A percentile compares a stretch with the other conserved stretches of the same genome.
Conservation (phyloP, 768 basidiomycete species). For the Asterophora parasitica region DNA sequence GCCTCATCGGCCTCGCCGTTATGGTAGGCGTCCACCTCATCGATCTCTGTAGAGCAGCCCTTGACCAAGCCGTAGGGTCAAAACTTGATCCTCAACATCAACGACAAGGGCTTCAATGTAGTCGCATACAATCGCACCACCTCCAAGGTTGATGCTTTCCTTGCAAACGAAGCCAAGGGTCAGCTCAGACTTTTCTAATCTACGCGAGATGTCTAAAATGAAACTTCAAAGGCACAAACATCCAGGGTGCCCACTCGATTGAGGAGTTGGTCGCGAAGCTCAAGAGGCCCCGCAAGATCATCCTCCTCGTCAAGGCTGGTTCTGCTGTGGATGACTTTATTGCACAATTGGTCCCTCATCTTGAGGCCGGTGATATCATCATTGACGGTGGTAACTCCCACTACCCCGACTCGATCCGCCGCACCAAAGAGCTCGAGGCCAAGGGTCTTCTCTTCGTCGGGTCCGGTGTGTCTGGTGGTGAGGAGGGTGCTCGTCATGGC, state of each 20-base stretch:
- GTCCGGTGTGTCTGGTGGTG: constrained; percentile 98
- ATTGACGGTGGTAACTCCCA: constrained; percentile 99
- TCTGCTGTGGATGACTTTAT: constrained; percentile 96
- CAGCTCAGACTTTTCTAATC: constrained; percentile 20
- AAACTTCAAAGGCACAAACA: constrained; percentile 70
- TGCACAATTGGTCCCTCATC: constrained; percentile 76
- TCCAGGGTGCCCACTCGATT: constrained; percentile 92
- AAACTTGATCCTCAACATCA: constrained; percentile 98
- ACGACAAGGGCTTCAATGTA: constrained; percentile 98
- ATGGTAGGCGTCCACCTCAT: constrained; percentile 59
- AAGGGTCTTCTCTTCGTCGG: constrained; percentile 98
- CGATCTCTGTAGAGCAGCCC: constrained; percentile 15
- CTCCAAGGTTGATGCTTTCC: constrained; percentile 93
- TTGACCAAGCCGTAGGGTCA: constrained; percentile 60
- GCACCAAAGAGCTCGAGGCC: constrained; percentile 84
- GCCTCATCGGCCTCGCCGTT: constrained; percentile 97
- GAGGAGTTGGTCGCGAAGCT: constrained; percentile 89
- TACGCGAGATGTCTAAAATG: constrained; percentile 11
- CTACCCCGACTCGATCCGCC: constrained; percentile 97
- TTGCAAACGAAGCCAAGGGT: constrained; percentile 98
- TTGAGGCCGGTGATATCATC: constrained; percentile 96
- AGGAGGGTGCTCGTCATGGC: constrained; percentile 96
- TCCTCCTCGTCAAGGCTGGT: constrained; percentile 98
- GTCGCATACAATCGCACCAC: constrained; percentile 97
- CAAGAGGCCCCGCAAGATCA: constrained; percentile 93